Base-by-base conservation (phyloP, 352 stramenopile genomes). In the Phytophthora megakarya region DNA sequence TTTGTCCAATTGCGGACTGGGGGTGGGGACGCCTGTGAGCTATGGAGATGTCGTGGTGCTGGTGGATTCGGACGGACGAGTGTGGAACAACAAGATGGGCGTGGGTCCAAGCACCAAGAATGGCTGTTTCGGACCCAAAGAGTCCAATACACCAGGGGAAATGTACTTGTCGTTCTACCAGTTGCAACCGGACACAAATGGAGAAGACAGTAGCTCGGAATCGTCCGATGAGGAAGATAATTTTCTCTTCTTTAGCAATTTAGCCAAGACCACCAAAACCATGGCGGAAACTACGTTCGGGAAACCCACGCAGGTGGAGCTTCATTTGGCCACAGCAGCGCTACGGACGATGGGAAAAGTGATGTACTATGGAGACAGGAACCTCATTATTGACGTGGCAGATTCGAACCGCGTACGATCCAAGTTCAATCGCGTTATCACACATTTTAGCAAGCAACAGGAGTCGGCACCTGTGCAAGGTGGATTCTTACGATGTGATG, bases 1-100 rank as follows among this genome's bases (percentile, higher is more conserved):
- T 58, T 53, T 86, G 39, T 92, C 86, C 23, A 84, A 81, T n/a
- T 75, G 57, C n/a, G 80, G 83, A 21, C 46, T 88, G 15, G 68
- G 67, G 1, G 43, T 76, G 11, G 86, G 86, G 15, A 84, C 73
- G 3, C 81, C 86, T 15, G 82, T 95, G 52, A 88, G 79, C 65
- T 95, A 95, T 37, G 84, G 84, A 37, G 84, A 93, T 43, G 81
- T 92, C 13, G 71, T 95, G n/a, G 76, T 92, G 51, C 77, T 95
- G n/a, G 78, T 89, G 26, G 81, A 95, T 50, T 73, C 81, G 32
- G 58, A 66, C 38, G 78, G 76, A 15, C 65, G 68, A 38, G 83
- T 93, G 8, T 95, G 86, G 86, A 95, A 95, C 73, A 95, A 93
- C 77, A 95, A 95, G 57, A 90, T 92, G 58, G 81, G 86, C 46